These are phyloP conservation scores for Trichoderma sp. DNA, from an alignment of 2,329 filamentous ascomycete genomes.

Conservation along the genomic window DNA sequence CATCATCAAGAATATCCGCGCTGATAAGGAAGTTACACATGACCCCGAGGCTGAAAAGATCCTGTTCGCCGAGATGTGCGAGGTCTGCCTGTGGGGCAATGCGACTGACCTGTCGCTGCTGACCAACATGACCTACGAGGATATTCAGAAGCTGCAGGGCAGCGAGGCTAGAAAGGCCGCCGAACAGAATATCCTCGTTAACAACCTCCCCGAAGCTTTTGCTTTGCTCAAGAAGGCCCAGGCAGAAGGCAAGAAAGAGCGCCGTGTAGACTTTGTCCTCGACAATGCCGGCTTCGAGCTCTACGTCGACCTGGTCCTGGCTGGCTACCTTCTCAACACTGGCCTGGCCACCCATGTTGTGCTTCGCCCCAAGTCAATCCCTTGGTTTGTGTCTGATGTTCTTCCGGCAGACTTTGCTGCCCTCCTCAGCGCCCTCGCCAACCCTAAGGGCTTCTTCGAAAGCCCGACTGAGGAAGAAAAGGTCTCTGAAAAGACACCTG, in stretches of 20 bases:
- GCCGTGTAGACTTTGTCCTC: conserved; percentile 88
- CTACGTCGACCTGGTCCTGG: conserved; percentile 90
- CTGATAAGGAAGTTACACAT: conserved; percentile 51
- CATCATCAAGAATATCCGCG: conserved; percentile 66
- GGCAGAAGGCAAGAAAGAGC: conserved; percentile 62
- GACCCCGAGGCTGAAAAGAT: conserved; percentile 72
- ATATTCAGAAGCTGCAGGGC: conserved; percentile 95
- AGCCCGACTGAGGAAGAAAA: conserved; percentile 68
- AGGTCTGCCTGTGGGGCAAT: conserved; percentile 97
- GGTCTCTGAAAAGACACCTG: conserved; percentile 57
- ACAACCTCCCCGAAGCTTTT: conserved; percentile 78
- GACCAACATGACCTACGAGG: conserved; percentile 87
- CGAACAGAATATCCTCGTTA: conserved; percentile 89
- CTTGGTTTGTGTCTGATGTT: conserved; percentile 98
- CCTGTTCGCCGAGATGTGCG: conserved; percentile 88
- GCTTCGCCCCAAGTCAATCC: conserved; percentile 90
- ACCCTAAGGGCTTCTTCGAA: conserved; percentile 78
- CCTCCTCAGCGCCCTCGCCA: conserved; percentile 77
- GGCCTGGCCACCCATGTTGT: conserved; percentile 85
- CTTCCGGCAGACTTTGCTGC: conserved; percentile 80
- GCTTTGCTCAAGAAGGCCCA: conserved; percentile 66
- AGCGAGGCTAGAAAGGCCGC: conserved; percentile 80
- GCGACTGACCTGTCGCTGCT: conserved; percentile 91
- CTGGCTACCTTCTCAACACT: conserved; percentile 82
- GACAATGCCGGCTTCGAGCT: conserved; percentile 98